phyloP scores from a whole-genome alignment of 331 rosid species.

The Pyrus hybrid region DNA sequence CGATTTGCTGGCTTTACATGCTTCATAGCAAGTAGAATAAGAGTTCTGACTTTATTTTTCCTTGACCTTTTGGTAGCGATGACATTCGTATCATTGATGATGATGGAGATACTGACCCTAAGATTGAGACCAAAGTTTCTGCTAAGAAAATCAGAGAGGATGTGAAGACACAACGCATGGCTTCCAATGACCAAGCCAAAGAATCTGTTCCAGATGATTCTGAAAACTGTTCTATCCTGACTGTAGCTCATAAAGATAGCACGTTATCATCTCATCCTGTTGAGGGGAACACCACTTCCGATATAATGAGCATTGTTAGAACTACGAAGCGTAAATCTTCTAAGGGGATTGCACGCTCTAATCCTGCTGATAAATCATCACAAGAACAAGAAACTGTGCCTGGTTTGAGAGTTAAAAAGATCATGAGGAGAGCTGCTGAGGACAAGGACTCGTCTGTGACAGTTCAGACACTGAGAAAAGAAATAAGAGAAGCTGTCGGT shows the following conservation, averaged over 20 bases:
- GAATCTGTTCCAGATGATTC: constrained; percentile 27
- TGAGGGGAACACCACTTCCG: constrained; percentile 26
- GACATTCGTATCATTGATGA: constrained; percentile 26
- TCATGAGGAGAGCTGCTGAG: constrained; percentile 77
- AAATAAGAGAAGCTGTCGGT: constrained; percentile 83
- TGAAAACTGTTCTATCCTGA: constrained; percentile 15
- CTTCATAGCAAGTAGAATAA: constrained; percentile 5
- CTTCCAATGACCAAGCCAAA: constrained; percentile 17
- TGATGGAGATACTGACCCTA: constrained; percentile 36
- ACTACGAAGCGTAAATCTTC: constrained; percentile 47
- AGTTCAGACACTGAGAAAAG: constrained; percentile 75
- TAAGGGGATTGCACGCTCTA: constrained; percentile 27
- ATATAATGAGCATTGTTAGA: constrained; percentile 68
- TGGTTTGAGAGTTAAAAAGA: constrained; percentile 87
- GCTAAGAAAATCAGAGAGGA: constrained; percentile 43
- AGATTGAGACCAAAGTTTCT: constrained; percentile 30
- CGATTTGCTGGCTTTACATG: constrained; percentile 6
- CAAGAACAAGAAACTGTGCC: constrained; percentile 44
- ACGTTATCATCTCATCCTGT: constrained; percentile 21
- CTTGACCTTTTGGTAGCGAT: constrained; percentile 36
- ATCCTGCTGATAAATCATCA: constrained; percentile 30
- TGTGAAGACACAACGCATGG: constrained; percentile 24
- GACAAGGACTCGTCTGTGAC: constrained; percentile 61
- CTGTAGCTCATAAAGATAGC: constrained; percentile 21
- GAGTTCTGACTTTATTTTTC: constrained; percentile 16